phyloP scores from a whole-genome alignment of 108 stramenopile genomes.

The Pseudonitzschia multistriata region DNA sequence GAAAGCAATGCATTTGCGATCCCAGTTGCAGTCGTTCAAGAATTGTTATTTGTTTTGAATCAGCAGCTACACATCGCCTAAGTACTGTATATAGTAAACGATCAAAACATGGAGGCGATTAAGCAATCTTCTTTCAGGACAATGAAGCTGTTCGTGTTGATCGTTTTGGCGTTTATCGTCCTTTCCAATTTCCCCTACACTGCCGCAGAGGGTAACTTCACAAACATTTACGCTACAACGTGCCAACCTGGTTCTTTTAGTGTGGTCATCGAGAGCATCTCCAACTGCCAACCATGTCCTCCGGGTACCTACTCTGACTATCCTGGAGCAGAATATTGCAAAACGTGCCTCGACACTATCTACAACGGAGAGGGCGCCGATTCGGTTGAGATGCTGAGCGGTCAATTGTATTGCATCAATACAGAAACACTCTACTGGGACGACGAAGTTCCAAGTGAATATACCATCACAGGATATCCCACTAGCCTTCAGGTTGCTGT shows the following conservation, averaged over 20 bases:
- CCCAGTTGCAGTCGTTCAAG: too few species aligned
- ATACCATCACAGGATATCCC: not conserved
- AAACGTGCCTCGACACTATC: constrained; percentile 18
- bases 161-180: not conserved
- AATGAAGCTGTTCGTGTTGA: not conserved
- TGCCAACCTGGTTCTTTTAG: constrained; percentile 28
- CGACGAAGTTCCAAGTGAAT: not conserved
- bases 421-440: not conserved
- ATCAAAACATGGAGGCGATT: not conserved
- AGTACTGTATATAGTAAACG: too few species aligned
- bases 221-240: not conserved
- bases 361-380: constrained; percentile 24
- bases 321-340: constrained; percentile 26
- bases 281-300: constrained; percentile 23
- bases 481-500: not conserved
- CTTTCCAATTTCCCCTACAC: not conserved
- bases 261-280: not conserved
- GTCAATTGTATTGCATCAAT: constrained; percentile 18
- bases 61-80: too few species aligned
- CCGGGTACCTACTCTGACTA: constrained; percentile 16
- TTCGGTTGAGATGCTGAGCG: constrained; percentile 14
- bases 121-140: not conserved
- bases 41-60: too few species aligned
- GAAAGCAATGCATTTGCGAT: too few species aligned
- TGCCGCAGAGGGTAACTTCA: not conserved